Evolutionary conservation across 768 basidiomycete genomes (phyloP), one percentile per base, ranked within the genome.

Genomic region (Mycena galopus): DNA sequence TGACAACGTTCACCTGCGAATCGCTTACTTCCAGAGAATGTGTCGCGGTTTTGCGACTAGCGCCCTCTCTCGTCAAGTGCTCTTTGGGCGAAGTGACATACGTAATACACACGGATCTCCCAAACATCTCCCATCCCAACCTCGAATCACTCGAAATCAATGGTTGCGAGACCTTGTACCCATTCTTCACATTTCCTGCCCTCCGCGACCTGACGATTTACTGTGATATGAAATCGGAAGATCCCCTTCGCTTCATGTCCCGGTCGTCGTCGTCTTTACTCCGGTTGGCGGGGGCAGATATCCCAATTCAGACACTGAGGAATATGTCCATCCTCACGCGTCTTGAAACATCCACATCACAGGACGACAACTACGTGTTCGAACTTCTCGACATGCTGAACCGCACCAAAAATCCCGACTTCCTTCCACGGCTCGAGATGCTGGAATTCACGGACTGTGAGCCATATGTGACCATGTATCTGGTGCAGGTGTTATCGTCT

Each of bases 31-130:
- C 65, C 29, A n/a, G 21, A 11, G 55, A 30, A 25, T 57, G 39
- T n/a, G 12, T 27, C 14, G 11, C n/a, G 8, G 12, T 59, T 27
- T 30, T 67, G 16, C 42, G 42, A 9, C 21, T 39, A 14, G 23
- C 65, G 17, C 53, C 64, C 11, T 66, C 65, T 19, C 56, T 67
- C 27, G 23, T 50, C 42, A 30, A 42, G 47, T 44, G 44, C 53
- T n/a, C 14, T 27, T 39, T 30, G 2, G 21, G n/a, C 6, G n/a
- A n/a, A n/a, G n/a, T 19, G 14, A 33, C 23, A 10, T 37, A 44
- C 29, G 4, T 8, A 4, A n/a, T 47, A 4, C 35, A 21, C 14
- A 16, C 44, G 14, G 39, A 44, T 30, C n/a, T 27, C 4, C 44
- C 25, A 2, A 27, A 1, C 60, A n/a, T 32, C 29, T 47, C 42